Percentiles rank a stretch among this genome's conserved stretches.
These are phyloP conservation scores for Suzukiozyma palmioleophila DNA, from an alignment of 1,139 yeast genomes.

Conservation along the genomic window DNA sequence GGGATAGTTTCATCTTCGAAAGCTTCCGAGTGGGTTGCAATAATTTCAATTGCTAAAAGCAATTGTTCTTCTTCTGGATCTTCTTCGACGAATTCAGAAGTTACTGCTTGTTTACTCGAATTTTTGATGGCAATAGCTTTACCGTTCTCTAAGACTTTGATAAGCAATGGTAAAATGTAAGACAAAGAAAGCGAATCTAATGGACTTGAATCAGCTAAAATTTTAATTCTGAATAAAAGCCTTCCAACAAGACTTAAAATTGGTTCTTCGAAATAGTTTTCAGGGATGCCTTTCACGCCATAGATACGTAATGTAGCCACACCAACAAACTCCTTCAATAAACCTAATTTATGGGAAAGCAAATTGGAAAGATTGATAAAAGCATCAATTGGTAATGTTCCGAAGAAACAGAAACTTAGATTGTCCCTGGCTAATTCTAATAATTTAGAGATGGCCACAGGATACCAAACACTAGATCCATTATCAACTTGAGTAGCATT, in stretches of 20 bases:
- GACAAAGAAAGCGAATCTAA: conserved; percentile 66
- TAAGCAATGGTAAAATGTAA: conserved; percentile 70
- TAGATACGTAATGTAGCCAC: conserved; percentile 60
- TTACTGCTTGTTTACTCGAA: conserved; percentile 43
- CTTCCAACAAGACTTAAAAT: conserved; percentile 54
- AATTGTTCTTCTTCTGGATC: conserved; percentile 88
- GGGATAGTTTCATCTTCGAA: conserved; percentile 68
- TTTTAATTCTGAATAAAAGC: conserved; percentile 69
- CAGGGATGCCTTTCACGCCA: conserved; percentile 36
- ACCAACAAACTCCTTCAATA: conserved; percentile 53
- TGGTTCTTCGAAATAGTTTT: conserved; percentile 46
- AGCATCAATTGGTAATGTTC: conserved; percentile 27
- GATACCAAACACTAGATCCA: conserved; percentile 72
- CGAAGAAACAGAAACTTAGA: conserved; percentile 37
- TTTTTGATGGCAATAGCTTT: conserved; percentile 48
- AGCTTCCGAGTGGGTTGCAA: conserved; percentile 71
- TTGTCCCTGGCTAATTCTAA: conserved; percentile 36
- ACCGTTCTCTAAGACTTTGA: conserved; percentile 60
- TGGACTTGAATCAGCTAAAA: conserved; percentile 68
- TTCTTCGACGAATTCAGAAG: conserved; percentile 67
- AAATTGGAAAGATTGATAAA: conserved; percentile 43
- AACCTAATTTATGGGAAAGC: conserved; percentile 46
- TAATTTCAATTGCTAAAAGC: conserved; percentile 69
- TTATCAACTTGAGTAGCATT: conserved; percentile 56
- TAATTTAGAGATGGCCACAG: conserved; percentile 49